Conservation (phyloP, 306 rosid species). For the Macrotyloma uniflorum region DNA sequence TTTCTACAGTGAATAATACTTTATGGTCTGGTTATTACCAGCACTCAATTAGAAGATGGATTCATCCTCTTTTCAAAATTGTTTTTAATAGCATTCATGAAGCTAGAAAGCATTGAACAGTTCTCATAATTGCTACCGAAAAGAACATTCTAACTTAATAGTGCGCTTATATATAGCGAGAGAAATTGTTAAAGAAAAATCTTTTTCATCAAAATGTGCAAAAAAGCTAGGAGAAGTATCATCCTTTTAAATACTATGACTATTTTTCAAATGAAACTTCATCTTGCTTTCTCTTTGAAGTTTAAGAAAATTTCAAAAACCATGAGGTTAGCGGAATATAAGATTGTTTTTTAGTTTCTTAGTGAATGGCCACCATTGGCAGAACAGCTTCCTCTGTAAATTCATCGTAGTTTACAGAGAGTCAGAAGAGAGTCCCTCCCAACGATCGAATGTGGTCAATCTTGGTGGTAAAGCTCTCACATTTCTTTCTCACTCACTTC, state of each 20-base stretch:
- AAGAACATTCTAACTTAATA: background rate
- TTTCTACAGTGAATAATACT: background rate
- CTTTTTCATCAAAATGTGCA: background rate
- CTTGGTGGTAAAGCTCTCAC: no score
- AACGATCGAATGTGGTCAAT: no score
- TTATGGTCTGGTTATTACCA: background rate
- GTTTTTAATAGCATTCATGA: background rate
- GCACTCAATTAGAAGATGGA: background rate
- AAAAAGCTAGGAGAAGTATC: background rate
- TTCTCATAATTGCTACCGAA: background rate
- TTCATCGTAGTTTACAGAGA: no score
- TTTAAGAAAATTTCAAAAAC: no score
- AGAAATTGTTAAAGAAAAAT: background rate
- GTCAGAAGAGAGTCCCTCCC: no score
- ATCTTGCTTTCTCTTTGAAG: background rate
- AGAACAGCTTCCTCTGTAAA: no score
- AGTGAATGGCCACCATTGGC: no score
- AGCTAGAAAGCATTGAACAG: conserved; percentile 7
- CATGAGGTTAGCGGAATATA: no score
- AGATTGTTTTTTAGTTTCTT: no score
- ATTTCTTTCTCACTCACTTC: no score
- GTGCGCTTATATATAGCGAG: background rate
- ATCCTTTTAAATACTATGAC: background rate
- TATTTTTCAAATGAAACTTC: background rate
- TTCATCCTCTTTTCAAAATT: background rate